Evolutionary conservation across 495 filamentous ascomycete species (phyloP), one percentile per base, ranked within the genome.

Genomic region (Hyaloscypha finlandica): DNA sequence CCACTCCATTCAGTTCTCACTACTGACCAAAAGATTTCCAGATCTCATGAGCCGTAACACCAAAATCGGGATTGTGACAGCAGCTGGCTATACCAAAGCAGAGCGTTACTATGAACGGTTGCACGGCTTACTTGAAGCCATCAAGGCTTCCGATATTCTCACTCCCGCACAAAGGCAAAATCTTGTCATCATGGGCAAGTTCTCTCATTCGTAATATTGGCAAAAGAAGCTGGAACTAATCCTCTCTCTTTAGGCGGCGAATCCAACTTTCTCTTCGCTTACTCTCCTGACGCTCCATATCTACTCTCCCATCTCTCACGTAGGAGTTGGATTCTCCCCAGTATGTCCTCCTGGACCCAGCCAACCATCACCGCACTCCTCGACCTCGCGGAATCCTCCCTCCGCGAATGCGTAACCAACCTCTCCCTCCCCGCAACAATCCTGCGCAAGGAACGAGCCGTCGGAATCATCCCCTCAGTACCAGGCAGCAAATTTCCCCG

Each of bases 11-110:
- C 33, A 57, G 31, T 4, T 25, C 35, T 48, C 42, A 4, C 4
- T 14, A 16, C 16, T 48, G 42, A 48, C 42, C 42, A 4, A 14
- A 48, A 48, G 6, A 12, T 2, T 25, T 60, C 25, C 39, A 80
- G 81, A 84, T 66, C 80, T 86, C 58, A 77, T 86, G 70, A 77
- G 76, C 66, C 82, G 84, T 64, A 81, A 84, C 71, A 88, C 90
- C 68, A 89, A 90, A 68, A 86, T 99, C 64, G 96, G 93, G 52
- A 98, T 99, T 73, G 95, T 99, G 32, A 99, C 96, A 0, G 96
- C 95, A 6, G 95, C 96, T 12, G 96, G 96, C 2, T 99, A 99
- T 79, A 94, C 91, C 19, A 92, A 96, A 32, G 90, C 91, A 3
- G 80, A 84, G 32, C 88, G 86, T 61, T 99, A 99, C 80, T 92